phyloP scores from a whole-genome alignment of 2,329 filamentous ascomycete species.

The Venturia oleaginea region DNA sequence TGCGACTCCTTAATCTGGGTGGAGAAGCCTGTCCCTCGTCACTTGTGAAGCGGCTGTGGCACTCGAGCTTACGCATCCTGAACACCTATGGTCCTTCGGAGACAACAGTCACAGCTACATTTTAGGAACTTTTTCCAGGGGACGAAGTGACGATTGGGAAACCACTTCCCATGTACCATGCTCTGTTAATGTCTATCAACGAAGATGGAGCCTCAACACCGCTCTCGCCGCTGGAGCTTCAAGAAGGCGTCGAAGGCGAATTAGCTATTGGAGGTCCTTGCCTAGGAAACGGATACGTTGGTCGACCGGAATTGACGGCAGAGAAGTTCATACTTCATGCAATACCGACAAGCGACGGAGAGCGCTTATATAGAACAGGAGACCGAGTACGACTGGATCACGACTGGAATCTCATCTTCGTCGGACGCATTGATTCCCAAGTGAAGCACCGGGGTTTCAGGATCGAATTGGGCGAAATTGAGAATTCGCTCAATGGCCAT shows the following conservation, averaged over 20 bases:
- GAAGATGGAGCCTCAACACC: not conserved
- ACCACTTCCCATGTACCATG: constrained; percentile 15
- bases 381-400: constrained; percentile 22
- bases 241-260: not conserved
- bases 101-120: constrained; percentile 20
- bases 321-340: constrained; percentile 12
- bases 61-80: constrained; percentile 12
- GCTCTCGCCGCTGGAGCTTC: not conserved
- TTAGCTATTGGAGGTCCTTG: not conserved
- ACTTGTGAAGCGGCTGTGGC: constrained; percentile 21
- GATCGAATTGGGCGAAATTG: constrained; percentile 25
- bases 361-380: constrained; percentile 18
- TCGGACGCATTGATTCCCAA: constrained; percentile 23
- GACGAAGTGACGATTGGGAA: constrained; percentile 21
- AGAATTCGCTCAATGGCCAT: constrained; percentile 19
- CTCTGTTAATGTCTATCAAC: not conserved
- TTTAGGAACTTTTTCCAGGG: constrained; percentile 20
- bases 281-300: not conserved
- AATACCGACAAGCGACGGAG: not conserved
- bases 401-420: constrained; percentile 21
- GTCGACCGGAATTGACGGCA: not conserved
- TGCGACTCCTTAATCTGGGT: constrained; percentile 18
- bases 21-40: constrained; percentile 21
- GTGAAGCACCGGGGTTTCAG: constrained; percentile 25
- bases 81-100: constrained; percentile 15